phyloP scores from a whole-genome alignment of 495 filamentous ascomycete genomes.

The Xylaria cubensis region DNA sequence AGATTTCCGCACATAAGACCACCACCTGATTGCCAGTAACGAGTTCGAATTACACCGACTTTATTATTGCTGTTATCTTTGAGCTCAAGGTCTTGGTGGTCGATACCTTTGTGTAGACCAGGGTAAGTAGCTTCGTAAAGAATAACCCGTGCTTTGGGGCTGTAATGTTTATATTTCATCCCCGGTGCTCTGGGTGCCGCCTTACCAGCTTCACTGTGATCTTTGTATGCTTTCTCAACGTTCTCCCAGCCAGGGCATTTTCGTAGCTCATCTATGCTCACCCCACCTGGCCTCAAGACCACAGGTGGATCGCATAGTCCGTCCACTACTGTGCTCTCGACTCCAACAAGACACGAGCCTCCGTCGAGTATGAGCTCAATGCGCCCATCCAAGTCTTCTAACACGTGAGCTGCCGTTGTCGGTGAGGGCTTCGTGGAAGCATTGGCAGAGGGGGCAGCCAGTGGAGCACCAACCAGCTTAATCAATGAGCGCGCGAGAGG shows the following conservation, averaged over 20 bases:
- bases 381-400: slow-evolving; percentile 80
- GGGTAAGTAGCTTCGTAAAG: slow-evolving; percentile 69
- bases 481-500: slow-evolving; percentile 87
- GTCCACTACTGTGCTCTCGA: slow-evolving; percentile 97
- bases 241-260: slow-evolving; percentile 80
- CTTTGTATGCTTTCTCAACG: slow-evolving; percentile 75
- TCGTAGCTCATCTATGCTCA: slow-evolving; percentile 84
- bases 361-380: slow-evolving; percentile 92
- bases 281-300: slow-evolving; percentile 85
- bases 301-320: slow-evolving; percentile 80
- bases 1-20: slow-evolving; percentile 38
- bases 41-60: slow-evolving; percentile 55
- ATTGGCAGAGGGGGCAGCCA: slow-evolving; percentile 96
- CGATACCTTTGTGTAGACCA: slow-evolving; percentile 27
- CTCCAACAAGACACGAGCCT: slow-evolving; percentile 81
- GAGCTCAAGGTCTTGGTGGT: slow-evolving; percentile 28
- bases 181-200: slow-evolving; percentile 81
- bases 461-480: slow-evolving; percentile 71
- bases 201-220: slow-evolving; percentile 61
- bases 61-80: slow-evolving; percentile 1
- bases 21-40: slow-evolving; percentile 46
- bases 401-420: slow-evolving; percentile 86
- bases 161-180: slow-evolving; percentile 99
- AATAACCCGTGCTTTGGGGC: slow-evolving; percentile 85
- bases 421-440: slow-evolving; percentile 90